These are phyloP conservation scores for Thuja plicata DNA, from an alignment of 83 land plant genomes.

Conservation along the genomic window DNA sequence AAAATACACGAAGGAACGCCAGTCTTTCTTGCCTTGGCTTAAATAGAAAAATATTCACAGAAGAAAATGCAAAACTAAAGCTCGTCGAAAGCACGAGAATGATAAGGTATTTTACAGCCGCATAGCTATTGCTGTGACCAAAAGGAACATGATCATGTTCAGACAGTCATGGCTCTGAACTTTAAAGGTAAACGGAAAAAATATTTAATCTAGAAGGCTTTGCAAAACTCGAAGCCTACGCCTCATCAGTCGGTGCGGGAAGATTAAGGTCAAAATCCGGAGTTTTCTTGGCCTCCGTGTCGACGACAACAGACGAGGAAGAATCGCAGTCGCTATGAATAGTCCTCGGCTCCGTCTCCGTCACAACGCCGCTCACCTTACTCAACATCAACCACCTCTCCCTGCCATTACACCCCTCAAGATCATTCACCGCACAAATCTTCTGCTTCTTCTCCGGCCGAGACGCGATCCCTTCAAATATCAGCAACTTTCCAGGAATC, in stretches of 20 bases:
- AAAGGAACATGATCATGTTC: neutral
- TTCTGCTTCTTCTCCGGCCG: slow-evolving; percentile 8
- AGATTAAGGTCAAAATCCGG: slow-evolving; percentile 7
- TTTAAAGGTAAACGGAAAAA: neutral
- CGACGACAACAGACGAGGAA: slow-evolving; percentile 33
- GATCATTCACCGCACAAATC: neutral
- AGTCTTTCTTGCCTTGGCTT: neutral
- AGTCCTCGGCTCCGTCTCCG: neutral
- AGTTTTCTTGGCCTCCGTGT: slow-evolving; percentile 8
- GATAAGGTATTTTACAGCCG: slow-evolving; percentile 5
- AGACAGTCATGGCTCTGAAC: neutral
- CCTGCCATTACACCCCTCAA: neutral
- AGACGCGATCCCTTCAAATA: slow-evolving; percentile 11
- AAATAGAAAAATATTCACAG: neutral
- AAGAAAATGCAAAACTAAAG: neutral
- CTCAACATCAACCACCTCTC: slow-evolving; percentile 15
- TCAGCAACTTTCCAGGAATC: slow-evolving; percentile 9
- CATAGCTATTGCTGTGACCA: neutral
- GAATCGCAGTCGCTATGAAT: slow-evolving; percentile 29
- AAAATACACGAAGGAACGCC: neutral
- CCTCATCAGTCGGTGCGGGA: slow-evolving; percentile 10
- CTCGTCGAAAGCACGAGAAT: neutral
- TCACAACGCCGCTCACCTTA: neutral
- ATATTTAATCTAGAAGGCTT: neutral
- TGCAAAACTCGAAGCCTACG: neutral